Percentiles rank a stretch among this genome's conserved stretches.
These are phyloP conservation scores for Fusarium sp. DNA, from an alignment of 2,329 filamentous ascomycete species.

Conservation along the genomic window DNA sequence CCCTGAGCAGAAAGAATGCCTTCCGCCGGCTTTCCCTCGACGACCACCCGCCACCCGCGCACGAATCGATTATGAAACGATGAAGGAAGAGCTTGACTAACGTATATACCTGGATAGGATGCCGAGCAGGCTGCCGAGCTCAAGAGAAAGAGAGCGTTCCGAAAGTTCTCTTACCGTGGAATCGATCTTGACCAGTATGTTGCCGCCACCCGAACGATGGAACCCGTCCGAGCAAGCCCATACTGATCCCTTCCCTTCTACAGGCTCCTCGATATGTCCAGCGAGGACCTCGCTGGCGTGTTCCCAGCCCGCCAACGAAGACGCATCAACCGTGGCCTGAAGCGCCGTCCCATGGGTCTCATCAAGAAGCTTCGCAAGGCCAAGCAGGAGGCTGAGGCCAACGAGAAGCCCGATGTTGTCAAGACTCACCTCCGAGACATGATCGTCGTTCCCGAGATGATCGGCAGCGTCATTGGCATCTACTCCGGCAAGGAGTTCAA, in stretches of 20 bases:
- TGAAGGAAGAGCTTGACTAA: conserved; percentile 44
- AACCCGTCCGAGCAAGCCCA: conserved; percentile 14
- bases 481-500: conserved; percentile 99
- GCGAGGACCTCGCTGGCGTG: no score
- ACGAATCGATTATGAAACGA: conserved; percentile 7
- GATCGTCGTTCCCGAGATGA: conserved; percentile 99
- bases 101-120: conserved; percentile 69
- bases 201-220: conserved; percentile 26
- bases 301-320: conserved; percentile 85
- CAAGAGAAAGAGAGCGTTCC: conserved; percentile 99
- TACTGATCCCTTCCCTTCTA: conserved; percentile 40
- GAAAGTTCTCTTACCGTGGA: conserved; percentile 99
- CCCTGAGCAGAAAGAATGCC: conserved; percentile 9
- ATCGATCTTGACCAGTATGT: conserved; percentile 99
- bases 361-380: conserved; percentile 99
- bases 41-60: background rate
- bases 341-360: conserved; percentile 99
- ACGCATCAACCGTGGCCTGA: conserved; percentile 99
- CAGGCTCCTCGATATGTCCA: conserved; percentile 84
- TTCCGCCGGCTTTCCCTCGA: conserved; percentile 40
- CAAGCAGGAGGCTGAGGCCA: conserved; percentile 98
- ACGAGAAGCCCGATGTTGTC: conserved; percentile 99
- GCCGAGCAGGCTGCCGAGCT: conserved; percentile 98
- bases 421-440: conserved; percentile 99
- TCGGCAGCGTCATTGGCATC: conserved; percentile 97